Percentiles rank a stretch among this genome's conserved stretches.
Conservation (phyloP, 1,284 basidiomycete species). For the Paramarasmius palmivorus region DNA sequence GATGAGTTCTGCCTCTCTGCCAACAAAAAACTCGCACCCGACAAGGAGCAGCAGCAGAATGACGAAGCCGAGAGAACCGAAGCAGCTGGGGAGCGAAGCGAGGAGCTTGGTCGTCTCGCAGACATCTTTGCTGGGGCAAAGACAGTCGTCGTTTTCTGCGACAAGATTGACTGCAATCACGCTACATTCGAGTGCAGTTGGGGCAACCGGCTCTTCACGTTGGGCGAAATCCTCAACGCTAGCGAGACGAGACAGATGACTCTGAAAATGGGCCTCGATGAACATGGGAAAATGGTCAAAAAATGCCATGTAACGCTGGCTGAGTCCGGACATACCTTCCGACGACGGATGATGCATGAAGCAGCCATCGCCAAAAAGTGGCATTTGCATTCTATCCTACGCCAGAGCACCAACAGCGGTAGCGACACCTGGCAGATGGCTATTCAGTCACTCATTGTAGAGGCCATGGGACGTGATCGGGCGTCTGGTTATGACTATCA, state of each 20-base stretch:
- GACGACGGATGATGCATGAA: conserved; percentile 16
- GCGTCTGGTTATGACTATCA: conserved; percentile 18
- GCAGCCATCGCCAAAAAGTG: conserved; percentile 20
- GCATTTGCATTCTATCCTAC: conserved; percentile 26
- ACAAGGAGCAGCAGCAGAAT: not conserved
- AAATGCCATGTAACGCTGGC: not conserved
- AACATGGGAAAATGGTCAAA: not conserved
- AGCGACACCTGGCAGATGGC: conserved; percentile 23
- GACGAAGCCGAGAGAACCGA: conserved; percentile 10
- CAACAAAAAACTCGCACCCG: too few species aligned
- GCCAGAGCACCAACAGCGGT: conserved; percentile 22
- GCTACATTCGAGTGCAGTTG: conserved; percentile 20
- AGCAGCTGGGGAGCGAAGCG: not conserved
- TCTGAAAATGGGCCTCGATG: not conserved
- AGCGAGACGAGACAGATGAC: conserved; percentile 18
- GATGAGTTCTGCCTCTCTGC: conserved; percentile 25
- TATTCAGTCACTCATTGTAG: conserved; percentile 26
- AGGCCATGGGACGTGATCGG: conserved; percentile 23
- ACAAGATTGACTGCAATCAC: conserved; percentile 22
- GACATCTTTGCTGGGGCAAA: conserved; percentile 24
- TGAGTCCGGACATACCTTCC: conserved; percentile 17
- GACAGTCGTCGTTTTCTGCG: conserved; percentile 25
- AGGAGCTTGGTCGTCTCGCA: conserved; percentile 22
- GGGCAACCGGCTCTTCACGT: conserved; percentile 23
- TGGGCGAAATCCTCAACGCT: conserved; percentile 25